phyloP scores from a whole-genome alignment of 306 rosid genomes.

The Sindora glabra region DNA sequence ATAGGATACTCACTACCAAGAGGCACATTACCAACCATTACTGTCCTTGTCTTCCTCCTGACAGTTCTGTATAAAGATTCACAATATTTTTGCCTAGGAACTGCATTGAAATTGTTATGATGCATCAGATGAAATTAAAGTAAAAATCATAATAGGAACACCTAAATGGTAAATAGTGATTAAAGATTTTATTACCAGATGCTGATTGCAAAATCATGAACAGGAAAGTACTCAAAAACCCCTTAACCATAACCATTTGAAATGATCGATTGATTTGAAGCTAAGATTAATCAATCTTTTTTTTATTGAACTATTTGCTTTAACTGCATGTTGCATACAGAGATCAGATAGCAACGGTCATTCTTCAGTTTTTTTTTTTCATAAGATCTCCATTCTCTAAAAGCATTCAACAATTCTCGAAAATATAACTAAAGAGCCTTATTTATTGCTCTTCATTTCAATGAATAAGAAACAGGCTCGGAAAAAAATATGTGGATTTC shows the following conservation, averaged over 20 bases:
- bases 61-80: conserved; percentile 76
- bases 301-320: no score
- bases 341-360: not conserved
- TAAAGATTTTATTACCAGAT: no score
- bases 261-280: not conserved
- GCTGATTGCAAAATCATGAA: no score
- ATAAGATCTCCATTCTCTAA: not conserved
- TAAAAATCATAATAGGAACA: not conserved
- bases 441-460: not conserved
- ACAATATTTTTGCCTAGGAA: conserved; percentile 89
- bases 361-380: not conserved
- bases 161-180: not conserved
- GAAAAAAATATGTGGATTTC: not conserved
- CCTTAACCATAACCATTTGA: no score
- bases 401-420: not conserved
- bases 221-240: no score
- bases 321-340: no score
- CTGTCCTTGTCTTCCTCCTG: conserved; percentile 90
- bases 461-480: no score
- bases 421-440: not conserved
- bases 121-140: conserved; percentile 18
- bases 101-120: conserved; percentile 37
- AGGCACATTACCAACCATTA: conserved; percentile 85
- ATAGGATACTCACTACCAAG: conserved; percentile 93
- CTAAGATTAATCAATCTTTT: no score